Conservation (phyloP, 371 early-diverging fungal species). For the Mortierella polycephala region DNA sequence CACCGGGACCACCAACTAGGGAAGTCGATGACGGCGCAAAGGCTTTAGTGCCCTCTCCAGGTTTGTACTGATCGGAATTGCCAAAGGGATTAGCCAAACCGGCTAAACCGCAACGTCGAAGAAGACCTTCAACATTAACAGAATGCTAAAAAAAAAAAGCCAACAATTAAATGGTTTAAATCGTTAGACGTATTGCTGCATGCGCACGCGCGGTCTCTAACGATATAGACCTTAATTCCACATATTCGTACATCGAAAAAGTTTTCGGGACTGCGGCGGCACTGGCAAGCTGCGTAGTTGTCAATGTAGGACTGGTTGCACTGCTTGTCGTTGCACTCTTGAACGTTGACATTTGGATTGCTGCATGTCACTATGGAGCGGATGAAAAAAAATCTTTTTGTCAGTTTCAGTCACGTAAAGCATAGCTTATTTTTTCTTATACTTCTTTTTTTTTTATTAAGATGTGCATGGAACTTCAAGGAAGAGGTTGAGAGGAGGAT, state of each 20-base stretch:
- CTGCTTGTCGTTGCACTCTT: slow-evolving; percentile 29
- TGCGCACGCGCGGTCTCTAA: too few species aligned
- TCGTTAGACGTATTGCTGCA: background rate
- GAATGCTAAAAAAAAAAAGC: slow-evolving; percentile 14
- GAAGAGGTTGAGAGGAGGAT: too few species aligned
- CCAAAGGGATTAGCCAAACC: slow-evolving; percentile 32
- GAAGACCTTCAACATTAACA: slow-evolving; percentile 33
- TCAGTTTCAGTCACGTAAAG: background rate
- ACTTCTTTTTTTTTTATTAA: too few species aligned
- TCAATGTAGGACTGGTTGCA: slow-evolving; percentile 39
- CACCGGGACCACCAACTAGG: background rate
- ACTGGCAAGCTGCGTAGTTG: slow-evolving; percentile 38
- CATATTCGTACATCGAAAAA: slow-evolving; percentile 26
- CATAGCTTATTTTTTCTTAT: background rate
- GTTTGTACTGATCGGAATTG: slow-evolving; percentile 25
- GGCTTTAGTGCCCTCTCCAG: slow-evolving; percentile 29
- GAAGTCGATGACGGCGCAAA: slow-evolving; percentile 5
- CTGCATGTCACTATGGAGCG: slow-evolving; percentile 24
- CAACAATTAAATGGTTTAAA: background rate
- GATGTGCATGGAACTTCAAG: too few species aligned
- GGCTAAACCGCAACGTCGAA: slow-evolving; percentile 24
- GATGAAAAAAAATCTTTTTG: background rate
- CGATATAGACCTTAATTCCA: background rate
- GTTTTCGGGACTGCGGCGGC: slow-evolving; percentile 19
- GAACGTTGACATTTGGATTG: slow-evolving; percentile 20